phyloP scores from a whole-genome alignment of 1,139 yeast species.

The Hyphopichia buzzinii region DNA sequence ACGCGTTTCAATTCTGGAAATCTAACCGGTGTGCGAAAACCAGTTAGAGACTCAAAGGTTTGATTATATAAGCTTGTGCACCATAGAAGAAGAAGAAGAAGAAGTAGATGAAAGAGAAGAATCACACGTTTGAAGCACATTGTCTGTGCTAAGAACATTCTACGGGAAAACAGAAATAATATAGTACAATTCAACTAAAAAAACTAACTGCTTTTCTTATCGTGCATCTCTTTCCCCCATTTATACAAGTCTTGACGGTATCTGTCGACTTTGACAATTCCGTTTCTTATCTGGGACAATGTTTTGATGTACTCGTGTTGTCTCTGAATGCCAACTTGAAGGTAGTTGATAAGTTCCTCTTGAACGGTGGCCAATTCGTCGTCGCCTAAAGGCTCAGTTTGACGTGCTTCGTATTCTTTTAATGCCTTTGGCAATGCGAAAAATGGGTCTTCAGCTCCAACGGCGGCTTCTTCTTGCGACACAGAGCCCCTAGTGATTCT shows the following conservation, averaged over 20 bases:
- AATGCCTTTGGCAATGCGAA: constrained; percentile 38
- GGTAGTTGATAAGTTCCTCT: constrained; percentile 43
- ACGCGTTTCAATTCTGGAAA: too few species aligned
- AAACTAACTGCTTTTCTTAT: constrained; percentile 51
- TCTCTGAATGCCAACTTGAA: constrained; percentile 66
- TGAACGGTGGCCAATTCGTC: constrained; percentile 30
- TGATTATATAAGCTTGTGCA: not conserved
- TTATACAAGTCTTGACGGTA: constrained; percentile 63
- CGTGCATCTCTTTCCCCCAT: constrained; percentile 88
- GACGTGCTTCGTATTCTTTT: constrained; percentile 35
- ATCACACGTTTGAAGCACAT: too few species aligned
- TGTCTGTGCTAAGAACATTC: too few species aligned
- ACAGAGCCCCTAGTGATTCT: constrained; percentile 34
- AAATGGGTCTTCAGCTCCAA: constrained; percentile 27
- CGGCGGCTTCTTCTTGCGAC: constrained; percentile 1
- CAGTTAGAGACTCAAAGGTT: too few species aligned
- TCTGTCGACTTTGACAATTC: constrained; percentile 74
- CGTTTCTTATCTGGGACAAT: constrained; percentile 66
- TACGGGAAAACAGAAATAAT: too few species aligned
- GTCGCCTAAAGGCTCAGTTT: constrained; percentile 22
- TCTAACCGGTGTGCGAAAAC: too few species aligned
- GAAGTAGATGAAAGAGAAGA: constrained; percentile 2
- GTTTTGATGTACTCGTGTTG: constrained; percentile 88
- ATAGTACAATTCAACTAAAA: too few species aligned
- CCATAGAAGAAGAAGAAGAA: not conserved